These are phyloP conservation scores for Dictyostelium capitatum DNA, from an alignment of 78 protist species.

Conservation along the genomic window DNA sequence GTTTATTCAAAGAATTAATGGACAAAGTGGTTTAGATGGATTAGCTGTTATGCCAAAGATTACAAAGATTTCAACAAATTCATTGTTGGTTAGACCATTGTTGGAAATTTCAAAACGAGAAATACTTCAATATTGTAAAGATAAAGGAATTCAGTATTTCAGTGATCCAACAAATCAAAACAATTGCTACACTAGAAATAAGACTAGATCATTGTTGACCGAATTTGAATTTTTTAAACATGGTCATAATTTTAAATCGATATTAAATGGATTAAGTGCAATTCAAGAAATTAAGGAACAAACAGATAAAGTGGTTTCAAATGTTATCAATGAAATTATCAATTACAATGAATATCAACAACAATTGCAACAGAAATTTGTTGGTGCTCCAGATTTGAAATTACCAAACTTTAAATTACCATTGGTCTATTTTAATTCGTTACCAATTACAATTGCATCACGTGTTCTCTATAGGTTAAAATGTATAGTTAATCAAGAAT, in stretches of 20 bases:
- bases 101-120: not conserved
- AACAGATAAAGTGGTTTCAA: not conserved
- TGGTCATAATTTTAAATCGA: not conserved
- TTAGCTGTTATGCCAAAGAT: not conserved
- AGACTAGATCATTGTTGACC: not conserved
- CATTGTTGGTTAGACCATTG: slow-evolving; percentile 1
- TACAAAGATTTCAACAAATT: not conserved
- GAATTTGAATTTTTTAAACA: not conserved
- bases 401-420: not conserved
- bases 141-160: not conserved
- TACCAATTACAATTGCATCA: not conserved
- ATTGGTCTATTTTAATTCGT: not conserved
- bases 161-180: not conserved
- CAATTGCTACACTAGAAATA: not conserved
- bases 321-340: not conserved
- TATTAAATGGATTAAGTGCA: not conserved
- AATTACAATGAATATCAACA: not conserved
- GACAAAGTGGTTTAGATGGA: slow-evolving; percentile 2
- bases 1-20: slow-evolving; percentile 8
- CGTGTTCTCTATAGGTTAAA: not conserved
- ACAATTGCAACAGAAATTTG: not conserved
- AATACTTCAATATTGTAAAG: not conserved
- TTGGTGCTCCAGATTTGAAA: not conserved
- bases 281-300: not conserved
- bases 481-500: not conserved